phyloP scores from a whole-genome alignment of 768 basidiomycete genomes.

The Termitomyces sp. region DNA sequence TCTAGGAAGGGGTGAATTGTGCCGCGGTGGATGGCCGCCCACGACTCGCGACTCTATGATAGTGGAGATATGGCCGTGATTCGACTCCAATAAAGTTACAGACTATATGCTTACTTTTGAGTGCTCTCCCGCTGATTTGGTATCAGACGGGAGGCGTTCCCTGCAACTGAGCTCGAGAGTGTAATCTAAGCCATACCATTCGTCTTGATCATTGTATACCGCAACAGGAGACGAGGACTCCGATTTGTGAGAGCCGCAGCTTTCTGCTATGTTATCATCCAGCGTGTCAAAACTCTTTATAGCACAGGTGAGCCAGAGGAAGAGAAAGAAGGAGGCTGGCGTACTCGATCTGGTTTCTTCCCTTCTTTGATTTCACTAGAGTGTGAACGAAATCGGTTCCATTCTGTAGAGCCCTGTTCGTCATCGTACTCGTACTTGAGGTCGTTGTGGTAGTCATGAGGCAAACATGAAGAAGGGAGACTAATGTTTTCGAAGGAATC shows the following conservation, averaged over 20 bases:
- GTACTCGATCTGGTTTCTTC: slow-evolving; percentile 28
- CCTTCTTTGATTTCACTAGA: slow-evolving; percentile 33
- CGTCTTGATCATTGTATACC: slow-evolving; percentile 21
- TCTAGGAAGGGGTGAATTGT: slow-evolving; percentile 31
- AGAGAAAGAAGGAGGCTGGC: slow-evolving; percentile 14
- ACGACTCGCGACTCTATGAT: slow-evolving; percentile 37
- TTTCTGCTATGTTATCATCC: slow-evolving; percentile 4
- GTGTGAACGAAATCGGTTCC: slow-evolving; percentile 12
- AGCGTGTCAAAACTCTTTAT: slow-evolving; percentile 11
- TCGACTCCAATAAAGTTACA: not conserved
- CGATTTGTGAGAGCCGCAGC: not conserved
- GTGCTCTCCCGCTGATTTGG: slow-evolving; percentile 31
- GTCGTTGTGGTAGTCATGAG: slow-evolving; percentile 6
- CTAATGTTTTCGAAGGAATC: slow-evolving; percentile 15
- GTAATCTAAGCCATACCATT: slow-evolving; percentile 42
- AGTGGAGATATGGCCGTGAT: not conserved
- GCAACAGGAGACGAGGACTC: not conserved
- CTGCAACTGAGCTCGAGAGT: slow-evolving; percentile 35
- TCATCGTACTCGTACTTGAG: slow-evolving; percentile 11
- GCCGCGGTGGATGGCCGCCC: slow-evolving; percentile 36
- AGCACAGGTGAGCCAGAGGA: slow-evolving; percentile 5
- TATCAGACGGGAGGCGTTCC: slow-evolving; percentile 28
- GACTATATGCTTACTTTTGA: slow-evolving; percentile 25
- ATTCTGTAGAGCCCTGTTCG: slow-evolving; percentile 10
- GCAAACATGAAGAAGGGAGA: slow-evolving; percentile 9